A percentile compares a stretch with the other conserved stretches of the same genome.
phyloP scores from a whole-genome alignment of 345 rosid genomes.

The Salix purpurea region DNA sequence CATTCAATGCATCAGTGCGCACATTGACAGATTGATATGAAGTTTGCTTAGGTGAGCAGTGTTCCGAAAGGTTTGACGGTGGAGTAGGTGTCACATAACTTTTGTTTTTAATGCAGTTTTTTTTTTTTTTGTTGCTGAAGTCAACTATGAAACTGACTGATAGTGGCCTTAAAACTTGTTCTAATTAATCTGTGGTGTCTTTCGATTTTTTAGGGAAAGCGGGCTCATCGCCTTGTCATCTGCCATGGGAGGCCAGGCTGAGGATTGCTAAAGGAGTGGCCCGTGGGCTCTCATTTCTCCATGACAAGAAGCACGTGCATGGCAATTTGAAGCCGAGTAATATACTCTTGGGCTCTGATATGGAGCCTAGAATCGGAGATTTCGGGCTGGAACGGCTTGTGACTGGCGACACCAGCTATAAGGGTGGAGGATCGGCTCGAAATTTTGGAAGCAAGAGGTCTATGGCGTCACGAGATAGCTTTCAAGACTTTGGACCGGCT shows the following conservation, averaged over 20 bases:
- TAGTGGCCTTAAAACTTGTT: too few species aligned
- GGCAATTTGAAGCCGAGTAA: constrained; percentile 89
- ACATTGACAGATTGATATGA: constrained; percentile 14
- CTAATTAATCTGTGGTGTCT: not conserved
- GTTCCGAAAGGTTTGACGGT: constrained; percentile 27
- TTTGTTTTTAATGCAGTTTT: constrained; percentile 44
- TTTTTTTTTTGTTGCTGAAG: not conserved
- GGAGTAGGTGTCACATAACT: constrained; percentile 51
- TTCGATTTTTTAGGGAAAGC: constrained; percentile 53
- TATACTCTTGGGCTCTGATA: constrained; percentile 60
- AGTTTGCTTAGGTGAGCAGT: constrained; percentile 21
- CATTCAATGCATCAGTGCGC: constrained; percentile 2
- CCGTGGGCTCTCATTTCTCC: constrained; percentile 72
- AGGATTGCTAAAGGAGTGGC: constrained; percentile 78
- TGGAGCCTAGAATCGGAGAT: constrained; percentile 84
- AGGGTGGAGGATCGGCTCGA: constrained; percentile 55
- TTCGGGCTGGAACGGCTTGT: constrained; percentile 81
- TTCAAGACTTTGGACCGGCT: constrained; percentile 47
- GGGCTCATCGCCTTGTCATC: constrained; percentile 75
- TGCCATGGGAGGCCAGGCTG: constrained; percentile 86
- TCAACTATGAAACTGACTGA: not conserved
- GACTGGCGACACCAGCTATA: constrained; percentile 55
- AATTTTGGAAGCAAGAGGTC: constrained; percentile 88
- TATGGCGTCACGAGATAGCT: constrained; percentile 44
- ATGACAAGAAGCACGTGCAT: constrained; percentile 83